These are phyloP conservation scores for Taxillus chinensis DNA, from an alignment of 164 flowering plant species.

Conservation along the genomic window DNA sequence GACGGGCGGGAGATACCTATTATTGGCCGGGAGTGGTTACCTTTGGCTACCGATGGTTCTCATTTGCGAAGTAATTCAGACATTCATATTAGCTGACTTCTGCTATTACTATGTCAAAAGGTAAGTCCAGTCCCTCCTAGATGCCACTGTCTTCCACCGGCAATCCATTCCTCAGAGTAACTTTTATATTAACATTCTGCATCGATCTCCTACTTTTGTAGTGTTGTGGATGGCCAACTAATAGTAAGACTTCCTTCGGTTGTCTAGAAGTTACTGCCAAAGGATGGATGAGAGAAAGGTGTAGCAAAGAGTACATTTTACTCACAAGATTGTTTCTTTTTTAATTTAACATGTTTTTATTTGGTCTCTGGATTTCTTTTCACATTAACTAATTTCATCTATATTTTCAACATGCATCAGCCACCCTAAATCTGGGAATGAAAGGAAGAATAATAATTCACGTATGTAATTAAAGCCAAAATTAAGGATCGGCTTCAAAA, in stretches of 20 bases:
- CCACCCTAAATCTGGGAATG: too few species aligned
- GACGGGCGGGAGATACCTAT: slow-evolving; percentile 32
- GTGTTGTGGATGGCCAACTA: not conserved
- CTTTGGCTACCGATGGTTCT: slow-evolving; percentile 50
- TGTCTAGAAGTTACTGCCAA: not conserved
- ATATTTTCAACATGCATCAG: too few species aligned
- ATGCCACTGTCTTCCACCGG: not conserved
- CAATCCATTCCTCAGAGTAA: not conserved
- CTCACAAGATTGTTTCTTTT: too few species aligned
- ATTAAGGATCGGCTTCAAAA: too few species aligned
- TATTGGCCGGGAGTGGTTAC: slow-evolving; percentile 35
- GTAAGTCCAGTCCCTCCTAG: slow-evolving; percentile 16
- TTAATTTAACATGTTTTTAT: too few species aligned
- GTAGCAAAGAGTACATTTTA: too few species aligned
- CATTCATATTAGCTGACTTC: slow-evolving; percentile 80
- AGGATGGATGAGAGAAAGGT: too few species aligned
- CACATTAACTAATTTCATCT: too few species aligned
- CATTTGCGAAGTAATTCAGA: slow-evolving; percentile 56
- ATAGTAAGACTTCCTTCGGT: not conserved
- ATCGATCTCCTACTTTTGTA: not conserved
- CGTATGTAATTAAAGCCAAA: too few species aligned
- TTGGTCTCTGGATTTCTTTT: too few species aligned
- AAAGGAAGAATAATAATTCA: too few species aligned
- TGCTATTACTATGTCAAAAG: slow-evolving; percentile 85
- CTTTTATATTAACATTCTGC: not conserved